Evolutionary conservation across 1,139 yeast genomes (phyloP).

Genomic region (Suhomyces coccinellae): DNA sequence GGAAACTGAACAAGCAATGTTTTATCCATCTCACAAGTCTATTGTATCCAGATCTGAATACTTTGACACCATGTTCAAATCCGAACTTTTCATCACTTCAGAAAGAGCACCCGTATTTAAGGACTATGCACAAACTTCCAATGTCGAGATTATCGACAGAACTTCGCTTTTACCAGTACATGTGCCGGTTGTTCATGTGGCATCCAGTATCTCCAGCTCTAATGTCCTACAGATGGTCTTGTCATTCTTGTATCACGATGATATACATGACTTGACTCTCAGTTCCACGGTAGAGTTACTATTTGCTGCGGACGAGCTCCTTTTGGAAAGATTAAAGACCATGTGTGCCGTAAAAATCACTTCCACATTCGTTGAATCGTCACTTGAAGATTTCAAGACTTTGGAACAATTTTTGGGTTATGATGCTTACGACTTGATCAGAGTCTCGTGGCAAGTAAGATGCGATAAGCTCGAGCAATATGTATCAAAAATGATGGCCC

Average conservation of each 20-base stretch:
- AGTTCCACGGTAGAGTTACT: conserved; percentile 55
- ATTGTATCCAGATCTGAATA: conserved; percentile 63
- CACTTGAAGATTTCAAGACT: conserved; percentile 21
- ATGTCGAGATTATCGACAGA: conserved; percentile 24
- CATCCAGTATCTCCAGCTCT: conserved; percentile 25
- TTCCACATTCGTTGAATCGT: conserved; percentile 29
- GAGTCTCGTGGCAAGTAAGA: conserved; percentile 68
- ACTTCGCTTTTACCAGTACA: conserved; percentile 21
- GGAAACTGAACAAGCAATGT: conserved; percentile 26
- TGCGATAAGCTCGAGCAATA: conserved; percentile 65
- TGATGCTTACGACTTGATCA: conserved; percentile 55
- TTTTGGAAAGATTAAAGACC: conserved; percentile 63
- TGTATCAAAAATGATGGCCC: conserved; percentile 59
- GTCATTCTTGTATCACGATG: conserved; percentile 61
- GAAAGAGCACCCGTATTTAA: conserved; percentile 21
- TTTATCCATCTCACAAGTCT: conserved; percentile 65
- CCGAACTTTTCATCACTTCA: conserved; percentile 34
- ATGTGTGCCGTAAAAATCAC: conserved; percentile 64
- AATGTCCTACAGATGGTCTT: conserved; percentile 56
- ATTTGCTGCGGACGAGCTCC: conserved; percentile 59
- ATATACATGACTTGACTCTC: conserved; percentile 49
- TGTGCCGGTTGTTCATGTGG: conserved; percentile 34
- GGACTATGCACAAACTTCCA: conserved; percentile 8
- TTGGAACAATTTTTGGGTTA: conserved; percentile 27
- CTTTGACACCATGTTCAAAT: conserved; percentile 63